Percentiles rank a stretch among this genome's conserved stretches.
Conservation (phyloP, 176 grass and related monocot genomes). For the Neostapfia colusana region DNA sequence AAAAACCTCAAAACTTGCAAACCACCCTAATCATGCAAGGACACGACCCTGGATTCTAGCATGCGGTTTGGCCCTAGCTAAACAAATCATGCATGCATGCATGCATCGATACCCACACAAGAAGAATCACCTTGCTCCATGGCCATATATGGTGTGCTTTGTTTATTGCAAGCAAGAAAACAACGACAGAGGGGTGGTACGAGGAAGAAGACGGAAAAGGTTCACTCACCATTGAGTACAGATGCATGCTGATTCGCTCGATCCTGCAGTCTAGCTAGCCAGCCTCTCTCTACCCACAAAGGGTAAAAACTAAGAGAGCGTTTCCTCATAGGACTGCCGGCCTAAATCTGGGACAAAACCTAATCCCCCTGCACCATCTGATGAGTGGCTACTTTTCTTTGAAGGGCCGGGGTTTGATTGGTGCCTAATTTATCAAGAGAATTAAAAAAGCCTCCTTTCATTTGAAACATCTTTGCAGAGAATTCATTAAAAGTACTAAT, state of each 20-base stretch:
- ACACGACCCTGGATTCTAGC: constrained; percentile 34
- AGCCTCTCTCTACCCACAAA: constrained; percentile 29
- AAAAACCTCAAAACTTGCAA: constrained; percentile 49
- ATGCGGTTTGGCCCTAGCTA: background rate
- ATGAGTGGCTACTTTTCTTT: background rate
- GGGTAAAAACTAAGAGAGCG: constrained; percentile 38
- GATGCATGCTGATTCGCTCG: too few relatives aligned
- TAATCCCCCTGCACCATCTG: background rate
- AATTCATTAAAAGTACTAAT: background rate
- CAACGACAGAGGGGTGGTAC: constrained; percentile 40
- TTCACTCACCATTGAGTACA: background rate
- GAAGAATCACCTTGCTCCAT: constrained; percentile 13
- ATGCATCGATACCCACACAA: background rate
- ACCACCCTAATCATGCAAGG: constrained; percentile 34
- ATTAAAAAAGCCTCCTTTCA: too few relatives aligned
- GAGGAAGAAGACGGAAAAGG: constrained; percentile 31
- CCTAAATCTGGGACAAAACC: constrained; percentile 20
- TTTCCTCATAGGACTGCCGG: background rate
- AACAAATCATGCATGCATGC: constrained; percentile 9
- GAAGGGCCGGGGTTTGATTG: background rate
- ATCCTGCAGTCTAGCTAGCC: too few relatives aligned
- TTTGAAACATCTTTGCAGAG: background rate
- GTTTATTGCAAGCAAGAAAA: constrained; percentile 32
- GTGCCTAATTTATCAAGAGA: background rate
- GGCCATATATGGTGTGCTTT: background rate